These are phyloP conservation scores for Colletotrichum brevisporum DNA, from an alignment of 2,329 filamentous ascomycete species.

Conservation along the genomic window DNA sequence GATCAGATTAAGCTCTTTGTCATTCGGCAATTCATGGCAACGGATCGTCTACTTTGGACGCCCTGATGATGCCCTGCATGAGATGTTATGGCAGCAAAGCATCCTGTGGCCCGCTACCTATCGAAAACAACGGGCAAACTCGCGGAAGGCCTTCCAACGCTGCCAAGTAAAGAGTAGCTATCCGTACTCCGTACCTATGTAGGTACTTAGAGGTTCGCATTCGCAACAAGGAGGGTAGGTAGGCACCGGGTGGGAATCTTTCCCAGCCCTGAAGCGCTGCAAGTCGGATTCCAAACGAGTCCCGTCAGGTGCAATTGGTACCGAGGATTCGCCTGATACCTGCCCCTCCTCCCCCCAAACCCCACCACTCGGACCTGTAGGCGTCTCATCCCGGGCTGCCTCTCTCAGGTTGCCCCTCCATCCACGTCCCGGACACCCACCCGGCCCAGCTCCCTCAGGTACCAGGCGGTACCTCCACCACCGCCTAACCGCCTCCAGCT, in stretches of 20 bases:
- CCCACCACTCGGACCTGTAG: constrained; percentile 31
- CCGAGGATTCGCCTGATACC: constrained; percentile 15
- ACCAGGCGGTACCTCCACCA: not conserved
- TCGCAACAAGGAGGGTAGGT: not conserved
- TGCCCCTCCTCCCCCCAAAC: constrained; percentile 25
- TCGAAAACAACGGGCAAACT: too few species aligned
- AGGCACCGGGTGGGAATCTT: constrained; percentile 11
- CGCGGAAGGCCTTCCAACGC: too few species aligned
- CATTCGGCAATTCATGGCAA: not conserved
- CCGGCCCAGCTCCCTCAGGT: not conserved
- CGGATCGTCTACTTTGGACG: not conserved
- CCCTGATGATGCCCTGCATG: not conserved
- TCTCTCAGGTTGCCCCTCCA: constrained; percentile 29
- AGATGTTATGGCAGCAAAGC: too few species aligned
- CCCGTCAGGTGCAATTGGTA: constrained; percentile 19
- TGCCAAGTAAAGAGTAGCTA: not conserved
- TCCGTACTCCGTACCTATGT: not conserved
- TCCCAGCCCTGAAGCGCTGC: constrained; percentile 24
- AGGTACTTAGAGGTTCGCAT: not conserved
- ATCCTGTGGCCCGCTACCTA: too few species aligned
- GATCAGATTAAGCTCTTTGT: constrained; percentile 4
- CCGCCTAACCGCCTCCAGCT: constrained; percentile 14
- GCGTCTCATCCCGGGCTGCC: constrained; percentile 38
- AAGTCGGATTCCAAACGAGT: constrained; percentile 12
- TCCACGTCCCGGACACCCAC: not conserved